Percentiles rank a stretch among this genome's conserved stretches.
Evolutionary conservation across 192 early-diverging fungal species (phyloP).

Genomic region (Linnemannia hyalina): DNA sequence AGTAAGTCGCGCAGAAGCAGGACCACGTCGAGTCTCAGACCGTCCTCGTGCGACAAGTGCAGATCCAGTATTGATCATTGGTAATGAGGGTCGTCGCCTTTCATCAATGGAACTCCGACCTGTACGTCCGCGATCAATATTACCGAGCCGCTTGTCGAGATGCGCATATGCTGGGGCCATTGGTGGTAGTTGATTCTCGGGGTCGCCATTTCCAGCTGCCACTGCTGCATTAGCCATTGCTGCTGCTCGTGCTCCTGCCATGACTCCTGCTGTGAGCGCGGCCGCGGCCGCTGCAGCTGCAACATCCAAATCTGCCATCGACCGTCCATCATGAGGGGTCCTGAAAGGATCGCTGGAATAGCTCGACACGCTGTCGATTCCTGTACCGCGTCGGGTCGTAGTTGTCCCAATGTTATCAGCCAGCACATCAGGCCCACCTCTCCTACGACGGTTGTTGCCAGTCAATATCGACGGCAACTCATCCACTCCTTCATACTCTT

Average conservation of each 20-base stretch:
- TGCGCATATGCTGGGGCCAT: neutral
- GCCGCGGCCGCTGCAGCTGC: neutral
- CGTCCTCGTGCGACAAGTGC: conserved; percentile 18
- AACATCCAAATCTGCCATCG: neutral
- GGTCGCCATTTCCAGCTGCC: neutral
- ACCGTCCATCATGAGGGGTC: neutral
- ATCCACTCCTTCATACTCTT: neutral
- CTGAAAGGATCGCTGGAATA: neutral
- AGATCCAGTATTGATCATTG: conserved; percentile 19
- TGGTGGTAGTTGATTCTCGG: neutral
- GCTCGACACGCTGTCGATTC: neutral
- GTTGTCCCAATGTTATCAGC: too few species aligned
- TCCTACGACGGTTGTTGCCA: neutral
- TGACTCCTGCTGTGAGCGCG: neutral
- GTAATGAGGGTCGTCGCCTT: neutral
- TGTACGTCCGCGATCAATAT: conserved; percentile 11
- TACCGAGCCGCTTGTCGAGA: neutral
- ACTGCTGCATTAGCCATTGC: neutral
- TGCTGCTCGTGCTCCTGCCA: neutral
- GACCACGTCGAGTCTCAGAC: conserved; percentile 15
- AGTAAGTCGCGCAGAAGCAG: neutral
- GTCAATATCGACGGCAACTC: neutral
- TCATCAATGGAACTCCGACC: neutral
- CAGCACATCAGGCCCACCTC: neutral
- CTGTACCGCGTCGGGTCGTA: neutral